Percentiles rank a stretch among this genome's conserved stretches.
Conservation (phyloP, 495 filamentous ascomycete species). For the Melanomma pulvis-pyrius region DNA sequence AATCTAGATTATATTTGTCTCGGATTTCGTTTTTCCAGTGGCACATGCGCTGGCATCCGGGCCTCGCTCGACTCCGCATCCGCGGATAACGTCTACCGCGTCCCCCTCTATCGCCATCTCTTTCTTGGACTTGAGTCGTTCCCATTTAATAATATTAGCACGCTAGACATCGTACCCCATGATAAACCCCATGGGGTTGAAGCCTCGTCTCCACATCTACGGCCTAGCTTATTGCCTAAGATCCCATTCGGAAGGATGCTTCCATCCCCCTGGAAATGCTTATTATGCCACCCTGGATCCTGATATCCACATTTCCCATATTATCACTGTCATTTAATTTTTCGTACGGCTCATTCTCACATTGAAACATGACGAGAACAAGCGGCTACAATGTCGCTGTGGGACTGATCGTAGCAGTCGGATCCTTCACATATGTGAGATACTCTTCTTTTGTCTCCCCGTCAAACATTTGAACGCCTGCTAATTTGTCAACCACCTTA, state of each 20-base stretch:
- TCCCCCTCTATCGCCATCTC: background rate
- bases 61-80: background rate
- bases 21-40: background rate
- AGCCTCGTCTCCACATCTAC: slow-evolving; percentile 1
- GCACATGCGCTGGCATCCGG: background rate
- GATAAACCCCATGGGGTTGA: background rate
- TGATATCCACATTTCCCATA: background rate
- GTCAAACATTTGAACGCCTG: too few species aligned
- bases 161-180: slow-evolving; percentile 14
- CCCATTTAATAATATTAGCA: background rate
- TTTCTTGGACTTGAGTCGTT: background rate
- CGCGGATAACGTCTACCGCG: slow-evolving; percentile 15
- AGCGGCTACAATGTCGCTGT: slow-evolving; percentile 38
- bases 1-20: background rate
- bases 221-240: background rate
- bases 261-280: background rate
- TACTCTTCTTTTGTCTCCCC: slow-evolving; percentile 13
- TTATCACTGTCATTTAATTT: background rate
- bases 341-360: background rate
- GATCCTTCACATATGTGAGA: slow-evolving; percentile 37
- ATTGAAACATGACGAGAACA: slow-evolving; percentile 29
- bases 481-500: too few species aligned
- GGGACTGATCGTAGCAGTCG: slow-evolving; percentile 36
- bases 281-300: background rate
- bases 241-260: background rate